Evolutionary conservation across 2,329 filamentous ascomycete genomes (phyloP), one percentile per base, ranked within the genome.

Genomic region (Meredithiella fracta): DNA sequence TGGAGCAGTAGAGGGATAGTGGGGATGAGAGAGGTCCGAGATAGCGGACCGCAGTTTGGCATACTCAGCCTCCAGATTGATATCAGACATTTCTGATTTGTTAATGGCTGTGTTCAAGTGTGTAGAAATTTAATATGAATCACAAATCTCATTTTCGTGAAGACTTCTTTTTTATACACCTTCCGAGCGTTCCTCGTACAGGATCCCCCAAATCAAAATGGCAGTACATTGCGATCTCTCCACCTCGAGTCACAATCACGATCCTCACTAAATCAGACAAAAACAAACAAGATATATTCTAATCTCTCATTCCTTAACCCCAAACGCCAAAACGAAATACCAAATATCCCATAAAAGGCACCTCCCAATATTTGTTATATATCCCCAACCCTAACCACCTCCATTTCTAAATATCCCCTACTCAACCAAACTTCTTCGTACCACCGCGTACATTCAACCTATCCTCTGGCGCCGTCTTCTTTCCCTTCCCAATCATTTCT

Each of bases 401-500:
- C n/a, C n/a, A n/a, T n/a, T n/a, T n/a, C n/a, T 44, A 44, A 7
- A 2, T 23, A 17, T 25, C 26, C 1, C 7, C 22, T 29, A 44
- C 22, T 34, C 20, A 79, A 56, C 76, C 76, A 67, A 77, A 79
- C 68, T 76, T 77, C 66, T 72, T 72, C 15, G 71, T 73, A 3
- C 76, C 76, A 31, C 74, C 75, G 68, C 71, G 71, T 11, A 50
- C 56, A 17, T 54, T 51, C 47, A 61, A 22, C 26, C 49, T 54
- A 17, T 61, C 58, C 52, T 63, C 58, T 29, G 64, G 67, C 51
- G 67, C 62, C 50, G 67, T 68, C 65, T 74, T 78, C 66, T 77
- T 75, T 8, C 73, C 73, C 66, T 75, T 72, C 31, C 75, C 77
- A 59, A 80, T 77, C 60, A 80, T 64, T 68, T 81, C 78, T 23